phyloP scores from a whole-genome alignment of 129 eudicot genomes.

The Kitagawia praeruptora region DNA sequence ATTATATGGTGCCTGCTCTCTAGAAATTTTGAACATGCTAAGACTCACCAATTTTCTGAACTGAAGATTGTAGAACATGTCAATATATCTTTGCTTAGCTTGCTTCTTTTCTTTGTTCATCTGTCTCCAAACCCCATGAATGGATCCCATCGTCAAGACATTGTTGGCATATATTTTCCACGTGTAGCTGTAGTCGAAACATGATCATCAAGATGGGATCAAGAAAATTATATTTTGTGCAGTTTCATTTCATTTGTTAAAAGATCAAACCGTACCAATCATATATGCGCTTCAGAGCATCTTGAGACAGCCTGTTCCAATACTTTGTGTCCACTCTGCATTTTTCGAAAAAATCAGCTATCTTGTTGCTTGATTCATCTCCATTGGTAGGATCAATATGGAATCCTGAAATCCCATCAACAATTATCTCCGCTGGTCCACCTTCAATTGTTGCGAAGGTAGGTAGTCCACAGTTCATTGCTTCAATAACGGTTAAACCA shows the following conservation, averaged over 20 bases:
- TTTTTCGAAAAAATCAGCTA: slow-evolving; percentile 70
- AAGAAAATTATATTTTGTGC: neutral
- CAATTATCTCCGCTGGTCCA: slow-evolving; percentile 79
- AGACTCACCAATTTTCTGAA: slow-evolving; percentile 67
- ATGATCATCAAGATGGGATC: neutral
- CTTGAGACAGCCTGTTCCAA: slow-evolving; percentile 56
- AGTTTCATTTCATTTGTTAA: neutral
- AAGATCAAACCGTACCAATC: slow-evolving; percentile 47
- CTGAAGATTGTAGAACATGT: slow-evolving; percentile 55
- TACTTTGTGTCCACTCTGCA: slow-evolving; percentile 45
- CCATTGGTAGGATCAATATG: slow-evolving; percentile 71
- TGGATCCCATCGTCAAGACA: slow-evolving; percentile 75
- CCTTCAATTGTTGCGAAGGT: slow-evolving; percentile 89
- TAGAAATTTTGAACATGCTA: neutral
- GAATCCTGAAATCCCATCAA: slow-evolving; percentile 73
- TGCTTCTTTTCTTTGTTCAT: slow-evolving; percentile 67
- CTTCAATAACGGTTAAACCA: slow-evolving; percentile 78
- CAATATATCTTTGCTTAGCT: slow-evolving; percentile 70
- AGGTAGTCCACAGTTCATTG: slow-evolving; percentile 90
- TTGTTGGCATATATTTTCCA: slow-evolving; percentile 94
- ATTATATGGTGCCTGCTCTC: neutral
- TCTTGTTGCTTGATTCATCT: slow-evolving; percentile 67
- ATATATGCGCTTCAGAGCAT: slow-evolving; percentile 56
- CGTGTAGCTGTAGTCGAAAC: slow-evolving; percentile 58
- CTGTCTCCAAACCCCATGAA: slow-evolving; percentile 73